These are phyloP conservation scores for Sequoiadendron giganteum DNA, from an alignment of 75 land plant species.

Conservation along the genomic window DNA sequence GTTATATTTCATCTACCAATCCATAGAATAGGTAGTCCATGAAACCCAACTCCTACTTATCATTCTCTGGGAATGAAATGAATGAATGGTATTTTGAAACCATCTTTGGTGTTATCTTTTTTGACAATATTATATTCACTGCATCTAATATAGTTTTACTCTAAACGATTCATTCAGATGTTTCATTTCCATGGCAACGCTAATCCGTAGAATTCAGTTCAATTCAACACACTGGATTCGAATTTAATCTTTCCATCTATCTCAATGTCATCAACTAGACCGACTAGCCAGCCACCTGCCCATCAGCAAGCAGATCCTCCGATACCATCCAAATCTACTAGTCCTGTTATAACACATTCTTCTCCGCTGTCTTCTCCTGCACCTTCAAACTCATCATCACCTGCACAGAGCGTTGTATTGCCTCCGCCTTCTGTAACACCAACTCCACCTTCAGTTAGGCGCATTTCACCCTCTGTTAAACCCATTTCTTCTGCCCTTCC, in stretches of 20 bases:
- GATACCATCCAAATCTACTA: neutral
- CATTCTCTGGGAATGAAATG: neutral
- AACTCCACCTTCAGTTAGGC: neutral
- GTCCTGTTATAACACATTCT: neutral
- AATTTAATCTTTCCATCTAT: neutral
- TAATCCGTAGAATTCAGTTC: neutral
- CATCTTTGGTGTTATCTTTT: neutral
- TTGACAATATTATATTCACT: neutral
- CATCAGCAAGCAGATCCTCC: slow-evolving; percentile 2
- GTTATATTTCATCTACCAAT: neutral
- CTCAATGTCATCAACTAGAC: neutral
- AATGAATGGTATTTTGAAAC: neutral
- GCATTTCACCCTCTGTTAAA: neutral
- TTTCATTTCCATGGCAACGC: neutral
- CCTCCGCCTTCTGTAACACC: neutral
- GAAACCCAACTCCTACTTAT: neutral
- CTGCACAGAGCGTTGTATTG: neutral
- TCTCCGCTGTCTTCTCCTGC: neutral
- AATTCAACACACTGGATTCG: neutral
- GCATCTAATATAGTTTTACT: neutral
- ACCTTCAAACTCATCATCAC: slow-evolving; percentile 1
- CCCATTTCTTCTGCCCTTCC: neutral
- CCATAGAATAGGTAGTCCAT: neutral
- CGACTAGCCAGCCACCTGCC: neutral
- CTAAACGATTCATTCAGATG: neutral